Base-by-base conservation (phyloP, 2,329 filamentous ascomycete genomes). In the Drechslerella coelobrocha region DNA sequence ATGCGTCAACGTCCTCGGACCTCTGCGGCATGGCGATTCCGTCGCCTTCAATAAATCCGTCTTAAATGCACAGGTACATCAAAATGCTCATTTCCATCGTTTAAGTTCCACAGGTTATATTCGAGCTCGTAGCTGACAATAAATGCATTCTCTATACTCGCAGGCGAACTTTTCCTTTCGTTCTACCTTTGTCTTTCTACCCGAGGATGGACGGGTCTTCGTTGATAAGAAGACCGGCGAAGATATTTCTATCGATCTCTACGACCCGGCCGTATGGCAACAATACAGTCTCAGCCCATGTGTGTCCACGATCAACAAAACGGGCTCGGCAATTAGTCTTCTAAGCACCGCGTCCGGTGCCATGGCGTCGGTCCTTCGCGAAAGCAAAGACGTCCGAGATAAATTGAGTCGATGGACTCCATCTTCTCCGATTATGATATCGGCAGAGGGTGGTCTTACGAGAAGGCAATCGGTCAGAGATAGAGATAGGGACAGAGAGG, bases 1-100 rank as follows among this genome's bases (percentile, higher is more conserved):
- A 59, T 96, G 92, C 77, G 86, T 97, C 77, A 97, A 96, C 77
- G 94, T 96, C 55, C 83, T 97, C 2, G 93, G 93, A 0, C 92
- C 92, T 0, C 79, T 97, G 10, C 87, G 92, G 34, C 93, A 96
- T 75, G 92, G 92, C n/a, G 92, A 97, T 77, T 90, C 92, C 17
- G 92, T 97, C 0, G 83, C 96, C 0, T 83, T 97, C 68, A 96
- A 92, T 76, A 92, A 92, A 72, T 90, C 91, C 73, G 89, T 97
- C 0, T 83, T 97, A 14, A 96, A 92, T 0, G 92, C 93, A 0
- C 90, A 94, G 77, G 74, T 75, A 59, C 39, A 53, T 29, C 24
- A 31, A 10, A 8, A 12, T 2, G n/a, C n/a, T n/a, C n/a, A n/a
- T n/a, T n/a, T n/a, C n/a, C n/a, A n/a, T n/a, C n/a, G n/a, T n/a